A percentile compares a stretch with the other conserved stretches of the same genome.
These are phyloP conservation scores for Diplodia seriata DNA, from an alignment of 2,329 filamentous ascomycete species.

Conservation along the genomic window DNA sequence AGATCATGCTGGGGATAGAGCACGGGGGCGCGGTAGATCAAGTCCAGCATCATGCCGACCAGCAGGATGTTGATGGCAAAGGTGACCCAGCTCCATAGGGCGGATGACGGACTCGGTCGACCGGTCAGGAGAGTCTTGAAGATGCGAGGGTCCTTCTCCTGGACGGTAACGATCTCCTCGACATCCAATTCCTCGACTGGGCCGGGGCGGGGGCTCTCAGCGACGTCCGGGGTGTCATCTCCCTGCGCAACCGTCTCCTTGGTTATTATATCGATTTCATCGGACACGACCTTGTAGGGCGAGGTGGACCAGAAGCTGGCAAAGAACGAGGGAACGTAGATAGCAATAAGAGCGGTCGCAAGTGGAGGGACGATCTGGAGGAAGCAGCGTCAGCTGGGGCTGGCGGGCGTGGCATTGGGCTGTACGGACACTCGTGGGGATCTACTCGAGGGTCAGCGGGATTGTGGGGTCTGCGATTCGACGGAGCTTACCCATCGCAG, in stretches of 20 bases:
- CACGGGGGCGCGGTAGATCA: slow-evolving; percentile 75
- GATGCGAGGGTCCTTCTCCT: slow-evolving; percentile 63
- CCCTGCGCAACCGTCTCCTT: slow-evolving; percentile 49
- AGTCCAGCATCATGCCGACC: slow-evolving; percentile 74
- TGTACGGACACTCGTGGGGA: slow-evolving; percentile 33
- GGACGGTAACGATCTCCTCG: slow-evolving; percentile 67
- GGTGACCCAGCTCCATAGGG: slow-evolving; percentile 69
- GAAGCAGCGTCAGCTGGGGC: slow-evolving; percentile 33
- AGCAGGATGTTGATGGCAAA: slow-evolving; percentile 75
- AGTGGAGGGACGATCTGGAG: slow-evolving; percentile 51
- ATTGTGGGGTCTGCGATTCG: slow-evolving; percentile 17
- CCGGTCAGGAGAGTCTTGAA: slow-evolving; percentile 76
- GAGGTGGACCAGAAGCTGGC: slow-evolving; percentile 64
- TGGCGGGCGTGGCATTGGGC: slow-evolving; percentile 29
- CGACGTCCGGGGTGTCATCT: slow-evolving; percentile 40
- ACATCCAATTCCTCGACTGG: slow-evolving; percentile 61
- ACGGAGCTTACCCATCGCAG: slow-evolving; percentile 64
- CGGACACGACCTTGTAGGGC: slow-evolving; percentile 63
- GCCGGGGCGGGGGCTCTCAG: slow-evolving; percentile 50
- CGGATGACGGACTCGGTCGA: slow-evolving; percentile 73
- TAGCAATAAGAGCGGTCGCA: slow-evolving; percentile 67
- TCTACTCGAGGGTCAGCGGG: slow-evolving; percentile 30
- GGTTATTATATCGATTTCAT: slow-evolving; percentile 62
- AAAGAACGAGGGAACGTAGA: slow-evolving; percentile 71
- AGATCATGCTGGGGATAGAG: slow-evolving; percentile 75